These are phyloP conservation scores for Cyclotella kingstonii DNA, from an alignment of 108 stramenopile species.

Conservation along the genomic window DNA sequence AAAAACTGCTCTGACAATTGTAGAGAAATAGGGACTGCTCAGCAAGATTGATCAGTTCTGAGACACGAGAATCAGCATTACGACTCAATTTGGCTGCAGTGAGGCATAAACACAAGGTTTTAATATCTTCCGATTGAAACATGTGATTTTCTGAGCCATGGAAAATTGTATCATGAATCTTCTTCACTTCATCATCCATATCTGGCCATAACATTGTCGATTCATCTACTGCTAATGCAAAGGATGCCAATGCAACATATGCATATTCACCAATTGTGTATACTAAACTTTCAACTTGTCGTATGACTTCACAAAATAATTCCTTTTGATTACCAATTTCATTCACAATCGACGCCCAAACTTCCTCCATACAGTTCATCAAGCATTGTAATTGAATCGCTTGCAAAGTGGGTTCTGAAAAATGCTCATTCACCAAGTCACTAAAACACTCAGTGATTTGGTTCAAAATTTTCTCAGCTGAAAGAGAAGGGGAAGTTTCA, in stretches of 20 bases:
- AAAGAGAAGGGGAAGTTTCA: neutral
- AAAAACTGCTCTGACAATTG: slow-evolving; percentile 38
- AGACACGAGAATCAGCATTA: slow-evolving; percentile 36
- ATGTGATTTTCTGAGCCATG: slow-evolving; percentile 16
- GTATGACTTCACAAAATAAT: slow-evolving; percentile 7
- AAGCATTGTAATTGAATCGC: slow-evolving; percentile 23
- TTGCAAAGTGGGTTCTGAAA: slow-evolving; percentile 14
- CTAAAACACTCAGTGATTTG: slow-evolving; percentile 21
- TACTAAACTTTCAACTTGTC: slow-evolving; percentile 20
- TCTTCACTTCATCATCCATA: neutral
- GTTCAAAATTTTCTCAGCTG: slow-evolving; percentile 11
- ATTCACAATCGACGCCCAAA: slow-evolving; percentile 14
- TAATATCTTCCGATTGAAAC: slow-evolving; percentile 29
- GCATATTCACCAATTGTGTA: slow-evolving; percentile 15
- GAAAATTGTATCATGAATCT: slow-evolving; percentile 24
- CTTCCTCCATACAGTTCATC: slow-evolving; percentile 17
- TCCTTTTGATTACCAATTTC: slow-evolving; percentile 10
- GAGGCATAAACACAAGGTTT: slow-evolving; percentile 26
- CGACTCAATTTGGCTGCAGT: slow-evolving; percentile 27
- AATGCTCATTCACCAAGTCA: slow-evolving; percentile 15
- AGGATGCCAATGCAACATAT: slow-evolving; percentile 17
- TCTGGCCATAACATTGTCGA: slow-evolving; percentile 4
- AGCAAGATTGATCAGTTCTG: slow-evolving; percentile 42
- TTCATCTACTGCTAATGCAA: slow-evolving; percentile 18
- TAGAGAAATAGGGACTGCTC: slow-evolving; percentile 39